Conservation (phyloP, 2,329 filamentous ascomycete species). For the Microcyclospora pomicola region DNA sequence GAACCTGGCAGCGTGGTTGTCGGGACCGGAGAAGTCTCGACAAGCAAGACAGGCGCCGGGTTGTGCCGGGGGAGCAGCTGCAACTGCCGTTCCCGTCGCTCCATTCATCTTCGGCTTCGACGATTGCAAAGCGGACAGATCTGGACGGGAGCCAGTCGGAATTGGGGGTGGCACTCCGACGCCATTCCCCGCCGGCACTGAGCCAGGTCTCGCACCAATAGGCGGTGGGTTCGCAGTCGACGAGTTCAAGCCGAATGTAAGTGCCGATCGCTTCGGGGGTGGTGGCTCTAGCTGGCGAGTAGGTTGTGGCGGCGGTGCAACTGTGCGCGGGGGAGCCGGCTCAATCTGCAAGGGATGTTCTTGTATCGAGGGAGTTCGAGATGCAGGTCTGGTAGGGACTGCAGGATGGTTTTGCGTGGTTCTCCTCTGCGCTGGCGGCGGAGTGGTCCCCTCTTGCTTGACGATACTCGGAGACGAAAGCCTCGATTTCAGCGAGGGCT, state of each 20-base stretch:
- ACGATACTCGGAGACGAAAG: slow-evolving; percentile 13
- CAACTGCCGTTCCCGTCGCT: slow-evolving; percentile 1
- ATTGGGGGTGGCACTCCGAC: slow-evolving; percentile 34
- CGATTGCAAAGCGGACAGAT: slow-evolving; percentile 42
- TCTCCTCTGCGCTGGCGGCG: slow-evolving; percentile 4
- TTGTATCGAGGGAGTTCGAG: slow-evolving; percentile 1
- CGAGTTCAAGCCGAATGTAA: slow-evolving; percentile 16
- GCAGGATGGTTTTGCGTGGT: neutral
- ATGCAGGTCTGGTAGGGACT: slow-evolving; percentile 4
- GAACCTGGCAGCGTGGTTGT: slow-evolving; percentile 63
- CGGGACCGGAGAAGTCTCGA: slow-evolving; percentile 74
- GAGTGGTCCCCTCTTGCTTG: slow-evolving; percentile 15
- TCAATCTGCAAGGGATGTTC: slow-evolving; percentile 4
- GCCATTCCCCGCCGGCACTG: slow-evolving; percentile 7
- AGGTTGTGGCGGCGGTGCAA: slow-evolving; percentile 5
- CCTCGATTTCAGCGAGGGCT: slow-evolving; percentile 11
- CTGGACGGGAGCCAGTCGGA: slow-evolving; percentile 42
- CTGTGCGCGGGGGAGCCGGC: slow-evolving; percentile 1
- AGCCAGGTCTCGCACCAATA: slow-evolving; percentile 3
- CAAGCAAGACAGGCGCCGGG: slow-evolving; percentile 57
- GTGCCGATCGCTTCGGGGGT: slow-evolving; percentile 14
- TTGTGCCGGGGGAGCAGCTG: slow-evolving; percentile 6
- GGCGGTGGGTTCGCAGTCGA: slow-evolving; percentile 5
- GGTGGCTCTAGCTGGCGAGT: slow-evolving; percentile 7
- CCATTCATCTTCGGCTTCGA: slow-evolving; percentile 31